Percentiles rank a stretch among this genome's conserved stretches.
phyloP scores from a whole-genome alignment of 345 rosid genomes.

The Salix udensis region DNA sequence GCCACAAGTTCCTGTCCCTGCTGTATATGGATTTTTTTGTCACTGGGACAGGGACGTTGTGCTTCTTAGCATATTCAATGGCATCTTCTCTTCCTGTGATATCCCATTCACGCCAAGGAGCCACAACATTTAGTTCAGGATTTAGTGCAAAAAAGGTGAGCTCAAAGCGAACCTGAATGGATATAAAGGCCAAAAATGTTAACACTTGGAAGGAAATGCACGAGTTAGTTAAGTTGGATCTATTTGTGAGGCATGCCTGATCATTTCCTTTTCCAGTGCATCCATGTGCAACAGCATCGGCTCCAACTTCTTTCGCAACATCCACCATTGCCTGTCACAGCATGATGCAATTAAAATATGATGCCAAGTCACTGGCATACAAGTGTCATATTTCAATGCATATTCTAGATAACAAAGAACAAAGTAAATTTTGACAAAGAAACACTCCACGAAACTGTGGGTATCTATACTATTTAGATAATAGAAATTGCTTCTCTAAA shows the following conservation, averaged over 20 bases:
- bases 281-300: slow-evolving; percentile 95
- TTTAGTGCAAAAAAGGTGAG: slow-evolving; percentile 87
- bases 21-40: slow-evolving; percentile 96
- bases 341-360: neutral
- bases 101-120: slow-evolving; percentile 99
- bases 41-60: slow-evolving; percentile 86
- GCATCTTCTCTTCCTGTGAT: slow-evolving; percentile 93
- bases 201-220: neutral
- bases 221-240: neutral
- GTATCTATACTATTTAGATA: neutral
- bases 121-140: slow-evolving; percentile 88
- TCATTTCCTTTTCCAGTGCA: slow-evolving; percentile 99
- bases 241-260: slow-evolving; percentile 50
- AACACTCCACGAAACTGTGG: neutral
- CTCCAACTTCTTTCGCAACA: slow-evolving; percentile 94
- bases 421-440: neutral
- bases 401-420: neutral
- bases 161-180: slow-evolving; percentile 83
- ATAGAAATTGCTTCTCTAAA: neutral
- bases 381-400: neutral
- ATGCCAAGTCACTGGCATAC: neutral
- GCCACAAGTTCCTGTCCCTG: slow-evolving; percentile 94
- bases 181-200: slow-evolving; percentile 4
- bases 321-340: slow-evolving; percentile 90
- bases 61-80: slow-evolving; percentile 90